A percentile compares a stretch with the other conserved stretches of the same genome.
phyloP scores from a whole-genome alignment of 2,329 filamentous ascomycete species.

The Alternaria triticimaculans region DNA sequence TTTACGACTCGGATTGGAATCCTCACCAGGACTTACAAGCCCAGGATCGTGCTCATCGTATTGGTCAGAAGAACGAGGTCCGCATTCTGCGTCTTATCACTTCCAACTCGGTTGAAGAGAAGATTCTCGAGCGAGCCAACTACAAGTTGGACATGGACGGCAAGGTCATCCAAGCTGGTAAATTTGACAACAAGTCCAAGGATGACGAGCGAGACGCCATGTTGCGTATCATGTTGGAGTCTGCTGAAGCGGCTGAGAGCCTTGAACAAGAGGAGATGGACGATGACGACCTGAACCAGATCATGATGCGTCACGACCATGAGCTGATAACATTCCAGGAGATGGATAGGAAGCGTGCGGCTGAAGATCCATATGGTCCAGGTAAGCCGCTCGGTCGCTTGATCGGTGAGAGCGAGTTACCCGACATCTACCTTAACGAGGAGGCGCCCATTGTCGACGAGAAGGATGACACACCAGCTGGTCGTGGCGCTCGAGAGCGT shows the following conservation, averaged over 20 bases:
- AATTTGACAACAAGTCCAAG: conserved; percentile 99
- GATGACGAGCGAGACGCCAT: conserved; percentile 98
- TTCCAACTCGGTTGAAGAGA: conserved; percentile 96
- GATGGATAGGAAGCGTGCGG: conserved; percentile 77
- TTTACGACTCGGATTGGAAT: conserved; percentile 99
- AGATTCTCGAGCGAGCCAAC: conserved; percentile 94
- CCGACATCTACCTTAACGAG: conserved; percentile 91
- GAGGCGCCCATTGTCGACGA: conserved; percentile 82
- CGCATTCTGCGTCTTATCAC: conserved; percentile 95
- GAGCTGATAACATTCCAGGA: conserved; percentile 81
- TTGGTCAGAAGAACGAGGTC: conserved; percentile 99
- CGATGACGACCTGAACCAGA: conserved; percentile 93
- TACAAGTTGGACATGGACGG: conserved; percentile 99
- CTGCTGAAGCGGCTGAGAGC: conserved; percentile 69
- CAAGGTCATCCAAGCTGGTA: conserved; percentile 98
- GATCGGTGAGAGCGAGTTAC: conserved; percentile 85
- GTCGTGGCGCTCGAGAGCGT: conserved; percentile 92
- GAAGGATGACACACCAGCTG: conserved; percentile 72
- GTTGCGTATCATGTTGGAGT: conserved; percentile 89
- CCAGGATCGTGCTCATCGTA: conserved; percentile 99
- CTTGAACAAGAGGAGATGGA: conserved; percentile 98
- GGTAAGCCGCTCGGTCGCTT: conserved; percentile 76
- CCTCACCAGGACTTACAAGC: conserved; percentile 98
- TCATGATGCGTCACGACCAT: conserved; percentile 85
- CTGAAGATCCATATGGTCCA: conserved; percentile 74